Percentiles rank a stretch among this genome's conserved stretches.
phyloP scores from a whole-genome alignment of 2,329 filamentous ascomycete genomes.

The Trichoderma sp. region DNA sequence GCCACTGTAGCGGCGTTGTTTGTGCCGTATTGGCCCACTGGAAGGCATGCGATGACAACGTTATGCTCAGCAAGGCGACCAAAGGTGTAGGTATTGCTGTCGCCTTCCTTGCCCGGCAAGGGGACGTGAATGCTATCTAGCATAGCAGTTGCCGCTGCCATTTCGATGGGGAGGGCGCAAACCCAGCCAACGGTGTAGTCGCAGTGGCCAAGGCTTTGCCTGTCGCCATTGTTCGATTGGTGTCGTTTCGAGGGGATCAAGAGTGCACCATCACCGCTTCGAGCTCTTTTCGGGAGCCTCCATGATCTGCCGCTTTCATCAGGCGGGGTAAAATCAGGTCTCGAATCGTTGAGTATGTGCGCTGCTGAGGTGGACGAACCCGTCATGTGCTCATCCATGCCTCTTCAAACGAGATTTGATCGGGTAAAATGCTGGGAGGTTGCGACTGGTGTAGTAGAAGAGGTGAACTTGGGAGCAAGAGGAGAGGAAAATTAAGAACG shows the following conservation, averaged over 20 bases:
- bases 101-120: background rate
- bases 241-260: background rate
- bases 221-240: background rate
- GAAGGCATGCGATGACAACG: constrained; percentile 17
- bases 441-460: background rate
- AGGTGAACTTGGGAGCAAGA: background rate
- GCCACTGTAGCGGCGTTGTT: constrained; percentile 37
- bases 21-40: constrained; percentile 31
- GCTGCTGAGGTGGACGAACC: background rate
- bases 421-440: background rate
- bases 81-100: background rate
- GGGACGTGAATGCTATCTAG: constrained; percentile 34
- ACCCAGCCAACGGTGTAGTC: constrained; percentile 36
- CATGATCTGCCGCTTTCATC: background rate
- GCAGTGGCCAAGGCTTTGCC: background rate
- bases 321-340: background rate
- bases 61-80: constrained; percentile 6
- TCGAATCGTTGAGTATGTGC: background rate
- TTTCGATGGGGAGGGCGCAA: constrained; percentile 36
- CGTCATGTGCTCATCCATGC: background rate
- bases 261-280: background rate
- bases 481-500: background rate
- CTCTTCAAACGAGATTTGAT: background rate
- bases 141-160: constrained; percentile 34
- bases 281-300: background rate